Evolutionary conservation across 2,329 filamentous ascomycete genomes (phyloP), one percentile per base, ranked within the genome.

Genomic region (Trichoderma cornu-damae): DNA sequence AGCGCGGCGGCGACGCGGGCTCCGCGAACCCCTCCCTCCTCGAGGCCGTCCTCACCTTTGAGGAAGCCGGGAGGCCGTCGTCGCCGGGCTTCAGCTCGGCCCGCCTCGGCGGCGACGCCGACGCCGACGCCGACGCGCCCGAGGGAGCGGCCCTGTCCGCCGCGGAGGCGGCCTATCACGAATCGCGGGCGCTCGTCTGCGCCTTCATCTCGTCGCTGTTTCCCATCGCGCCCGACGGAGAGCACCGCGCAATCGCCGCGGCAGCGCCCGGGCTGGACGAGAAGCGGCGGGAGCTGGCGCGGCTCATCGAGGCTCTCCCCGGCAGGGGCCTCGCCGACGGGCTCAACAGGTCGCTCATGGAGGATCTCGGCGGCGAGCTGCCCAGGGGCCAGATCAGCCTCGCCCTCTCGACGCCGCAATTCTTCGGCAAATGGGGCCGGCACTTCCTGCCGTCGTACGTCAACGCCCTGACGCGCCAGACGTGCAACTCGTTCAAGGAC

Each of bases 401-500:
- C 14, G 81, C 81, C 0, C 64, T 84, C 2, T 67, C 69, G 2
- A 64, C 62, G 0, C 16, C 56, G 0, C 59, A 64, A 0, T 76
- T 76, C 62, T 82, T 77, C 61, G 3, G 35, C 2, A 74, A 68
- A 66, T 86, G 83, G 83, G 82, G 82, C 6, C 64, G 66, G 4
- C 82, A 85, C 66, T 86, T 81, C 65, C 74, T 86, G 5, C 78
- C 77, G 0, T 81, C 79, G 6, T 71, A 85, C 1, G 77, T 79
- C 24, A 75, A 78, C 59, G 82, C 82, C 0, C 81, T 86, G 62
- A 71, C 73, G 1, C 73, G 76, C 22, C 83, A 86, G 66, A 69
- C 79, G 8, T 84, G 82, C 71, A 84, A 83, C 65, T 79, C 78
- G 0, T 85, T 85, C 75, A 84, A 84, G 64, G 83, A 86, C 59